These are phyloP conservation scores for Backusella morwellensis DNA, from an alignment of 192 early-diverging fungal genomes.

Conservation along the genomic window DNA sequence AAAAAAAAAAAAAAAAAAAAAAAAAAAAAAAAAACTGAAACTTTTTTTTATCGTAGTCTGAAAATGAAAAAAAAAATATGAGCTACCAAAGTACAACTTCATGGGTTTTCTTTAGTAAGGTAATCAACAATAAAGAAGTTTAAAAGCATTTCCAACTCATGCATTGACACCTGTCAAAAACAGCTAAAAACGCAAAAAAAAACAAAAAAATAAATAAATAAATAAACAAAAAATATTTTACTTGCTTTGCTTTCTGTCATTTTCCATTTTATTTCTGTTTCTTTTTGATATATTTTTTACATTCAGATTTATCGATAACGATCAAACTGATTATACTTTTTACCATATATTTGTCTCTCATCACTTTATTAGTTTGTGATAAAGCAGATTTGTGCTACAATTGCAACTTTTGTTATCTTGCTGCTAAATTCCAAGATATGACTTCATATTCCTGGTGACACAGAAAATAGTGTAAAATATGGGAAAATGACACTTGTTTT, in stretches of 20 bases:
- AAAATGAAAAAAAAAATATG: neutral
- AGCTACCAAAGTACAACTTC: neutral
- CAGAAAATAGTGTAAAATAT: neutral
- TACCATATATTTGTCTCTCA: neutral
- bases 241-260: neutral
- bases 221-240: neutral
- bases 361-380: neutral
- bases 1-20: neutral
- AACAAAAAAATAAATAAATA: neutral
- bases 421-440: neutral
- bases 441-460: neutral
- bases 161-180: neutral
- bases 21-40: neutral
- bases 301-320: conserved; percentile 7
- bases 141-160: neutral
- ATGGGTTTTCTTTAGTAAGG: neutral
- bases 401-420: neutral
- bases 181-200: neutral
- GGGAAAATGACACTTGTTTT: neutral
- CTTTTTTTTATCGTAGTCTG: neutral
- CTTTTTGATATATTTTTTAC: neutral
- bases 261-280: neutral
- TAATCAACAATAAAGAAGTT: neutral
- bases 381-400: neutral
- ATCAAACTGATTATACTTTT: conserved; percentile 2